These are phyloP conservation scores for Mariannaea sp. DNA, from an alignment of 2,329 filamentous ascomycete genomes.

Conservation along the genomic window DNA sequence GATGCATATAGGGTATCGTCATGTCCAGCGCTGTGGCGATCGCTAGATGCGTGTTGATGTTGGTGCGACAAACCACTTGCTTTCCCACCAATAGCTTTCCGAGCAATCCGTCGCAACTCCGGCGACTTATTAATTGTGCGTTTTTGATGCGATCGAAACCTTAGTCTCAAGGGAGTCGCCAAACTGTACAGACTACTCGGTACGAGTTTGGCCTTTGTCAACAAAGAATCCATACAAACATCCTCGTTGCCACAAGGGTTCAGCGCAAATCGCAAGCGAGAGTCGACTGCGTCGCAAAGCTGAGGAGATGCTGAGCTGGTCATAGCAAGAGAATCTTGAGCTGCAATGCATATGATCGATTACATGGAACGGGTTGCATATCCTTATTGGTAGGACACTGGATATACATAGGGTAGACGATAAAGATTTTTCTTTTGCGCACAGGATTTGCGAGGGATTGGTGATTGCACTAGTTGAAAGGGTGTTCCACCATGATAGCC, in stretches of 20 bases:
- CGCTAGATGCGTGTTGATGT: slow-evolving; percentile 32
- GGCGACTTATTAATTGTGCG: slow-evolving; percentile 16
- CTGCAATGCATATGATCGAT: slow-evolving; percentile 22
- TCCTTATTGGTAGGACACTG: slow-evolving; percentile 1
- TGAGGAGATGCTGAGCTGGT: slow-evolving; percentile 11
- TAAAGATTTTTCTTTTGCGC: too few species aligned
- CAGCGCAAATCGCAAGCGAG: not conserved
- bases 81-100: slow-evolving; percentile 31
- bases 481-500: slow-evolving; percentile 19
- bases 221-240: not conserved
- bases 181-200: not conserved
- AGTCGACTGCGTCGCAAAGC: slow-evolving; percentile 1
- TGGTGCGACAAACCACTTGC: slow-evolving; percentile 20
- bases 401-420: too few species aligned
- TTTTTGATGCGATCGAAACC: slow-evolving; percentile 23
- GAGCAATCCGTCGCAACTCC: slow-evolving; percentile 29
- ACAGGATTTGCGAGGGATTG: slow-evolving; percentile 4
- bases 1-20: slow-evolving; percentile 18
- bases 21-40: slow-evolving; percentile 33
- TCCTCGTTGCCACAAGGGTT: not conserved
- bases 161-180: slow-evolving; percentile 4
- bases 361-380: slow-evolving; percentile 22
- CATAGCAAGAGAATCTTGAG: slow-evolving; percentile 22
- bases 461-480: slow-evolving; percentile 10
- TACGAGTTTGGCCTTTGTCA: not conserved